Evolutionary conservation across 2,329 filamentous ascomycete species (phyloP).

Genomic region (Arthrobotrys conoides): DNA sequence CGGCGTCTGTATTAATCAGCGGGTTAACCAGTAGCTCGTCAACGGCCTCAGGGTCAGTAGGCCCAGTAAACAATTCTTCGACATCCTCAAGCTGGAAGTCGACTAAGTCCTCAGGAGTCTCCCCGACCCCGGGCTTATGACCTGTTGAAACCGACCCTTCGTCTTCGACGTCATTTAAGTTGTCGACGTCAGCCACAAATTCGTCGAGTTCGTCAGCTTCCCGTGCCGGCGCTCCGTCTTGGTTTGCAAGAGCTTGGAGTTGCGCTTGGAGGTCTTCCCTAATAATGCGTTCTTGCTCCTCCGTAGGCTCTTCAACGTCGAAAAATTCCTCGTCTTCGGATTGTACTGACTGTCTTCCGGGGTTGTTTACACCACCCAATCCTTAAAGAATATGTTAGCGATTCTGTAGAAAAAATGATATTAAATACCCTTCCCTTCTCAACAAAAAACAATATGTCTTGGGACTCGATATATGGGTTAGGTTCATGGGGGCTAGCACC

Average conservation of each 20-base stretch:
- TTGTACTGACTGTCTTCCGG: background rate
- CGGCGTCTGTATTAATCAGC: no score
- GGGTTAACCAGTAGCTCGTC: slow-evolving; percentile 19
- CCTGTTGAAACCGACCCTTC: background rate
- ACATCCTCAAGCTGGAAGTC: background rate
- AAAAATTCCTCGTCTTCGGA: slow-evolving; percentile 16
- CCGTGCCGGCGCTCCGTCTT: background rate
- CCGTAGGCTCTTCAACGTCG: background rate
- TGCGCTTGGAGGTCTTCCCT: background rate
- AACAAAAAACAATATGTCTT: slow-evolving; percentile 1
- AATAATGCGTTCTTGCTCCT: slow-evolving; percentile 5
- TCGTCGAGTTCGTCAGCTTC: slow-evolving; percentile 6
- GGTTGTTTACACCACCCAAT: background rate
- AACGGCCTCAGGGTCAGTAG: background rate
- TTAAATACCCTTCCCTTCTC: background rate
- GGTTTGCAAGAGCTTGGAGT: background rate
- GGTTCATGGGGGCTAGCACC: slow-evolving; percentile 4
- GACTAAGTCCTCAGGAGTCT: no score
- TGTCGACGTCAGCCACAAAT: slow-evolving; percentile 12
- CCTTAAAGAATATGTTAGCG: slow-evolving; percentile 20
- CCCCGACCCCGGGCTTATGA: no score
- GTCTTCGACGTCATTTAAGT: background rate
- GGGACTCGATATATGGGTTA: slow-evolving; percentile 8
- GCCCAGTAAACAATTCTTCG: no score
- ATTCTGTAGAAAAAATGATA: background rate